Evolutionary conservation across 2,329 filamentous ascomycete genomes (phyloP).

Genomic region (Mycosphaerella sp.): DNA sequence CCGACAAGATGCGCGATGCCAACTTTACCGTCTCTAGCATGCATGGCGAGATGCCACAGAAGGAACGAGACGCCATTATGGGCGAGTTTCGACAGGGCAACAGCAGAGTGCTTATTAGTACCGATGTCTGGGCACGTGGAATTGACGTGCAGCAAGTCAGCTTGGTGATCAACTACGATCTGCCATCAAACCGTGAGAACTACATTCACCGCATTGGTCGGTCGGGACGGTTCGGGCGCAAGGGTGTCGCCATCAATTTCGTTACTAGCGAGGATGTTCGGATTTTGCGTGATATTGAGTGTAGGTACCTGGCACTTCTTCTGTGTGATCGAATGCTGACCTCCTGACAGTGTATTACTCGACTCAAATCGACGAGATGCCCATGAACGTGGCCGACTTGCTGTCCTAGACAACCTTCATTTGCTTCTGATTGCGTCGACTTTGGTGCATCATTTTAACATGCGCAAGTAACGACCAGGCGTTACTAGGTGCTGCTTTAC

Average conservation of each 20-base stretch:
- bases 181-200: conserved; percentile 98
- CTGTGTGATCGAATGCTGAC: background rate
- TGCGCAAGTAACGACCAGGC: background rate
- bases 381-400: conserved; percentile 64
- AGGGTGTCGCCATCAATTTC: conserved; percentile 99
- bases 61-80: conserved; percentile 98
- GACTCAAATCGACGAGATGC: conserved; percentile 97
- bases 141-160: conserved; percentile 99
- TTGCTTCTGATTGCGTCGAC: too few relatives aligned
- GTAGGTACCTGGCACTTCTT: conserved; percentile 47
- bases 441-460: background rate
- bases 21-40: conserved; percentile 99
- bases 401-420: conserved; percentile 25
- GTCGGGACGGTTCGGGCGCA: conserved; percentile 90
- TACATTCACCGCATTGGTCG: conserved; percentile 98
- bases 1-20: conserved; percentile 97
- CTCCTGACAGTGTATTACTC: conserved; percentile 71
- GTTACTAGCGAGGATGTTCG: conserved; percentile 97
- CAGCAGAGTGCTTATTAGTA: conserved; percentile 91
- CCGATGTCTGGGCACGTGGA: conserved; percentile 95
- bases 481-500: conserved; percentile 8
- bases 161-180: conserved; percentile 97
- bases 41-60: conserved; percentile 99
- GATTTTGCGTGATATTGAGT: conserved; percentile 93
- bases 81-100: conserved; percentile 97